phyloP scores from a whole-genome alignment of 2,329 filamentous ascomycete species.

The Reticulascus tulasneorum region DNA sequence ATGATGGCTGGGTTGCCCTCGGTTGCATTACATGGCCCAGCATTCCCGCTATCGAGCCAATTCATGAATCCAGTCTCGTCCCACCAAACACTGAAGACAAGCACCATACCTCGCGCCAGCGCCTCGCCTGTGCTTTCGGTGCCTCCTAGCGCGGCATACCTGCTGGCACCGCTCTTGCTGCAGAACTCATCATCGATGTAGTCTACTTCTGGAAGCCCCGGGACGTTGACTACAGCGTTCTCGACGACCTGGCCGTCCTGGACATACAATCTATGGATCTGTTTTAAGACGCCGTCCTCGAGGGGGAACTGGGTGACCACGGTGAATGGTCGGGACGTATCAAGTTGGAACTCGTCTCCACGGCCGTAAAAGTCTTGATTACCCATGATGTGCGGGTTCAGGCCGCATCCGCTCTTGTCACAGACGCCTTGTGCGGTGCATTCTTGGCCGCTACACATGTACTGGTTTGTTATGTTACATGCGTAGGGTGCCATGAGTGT shows the following conservation, averaged over 20 bases:
- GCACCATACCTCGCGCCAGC: constrained; percentile 46
- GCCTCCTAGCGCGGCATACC: constrained; percentile 29
- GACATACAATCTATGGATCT: constrained; percentile 46
- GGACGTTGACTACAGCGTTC: constrained; percentile 28
- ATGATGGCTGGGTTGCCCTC: constrained; percentile 50
- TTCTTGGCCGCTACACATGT: constrained; percentile 30
- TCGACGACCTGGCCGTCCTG: constrained; percentile 42
- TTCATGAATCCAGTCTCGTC: constrained; percentile 50
- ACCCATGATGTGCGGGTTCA: constrained; percentile 30
- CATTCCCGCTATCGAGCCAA: constrained; percentile 49
- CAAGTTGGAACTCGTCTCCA: constrained; percentile 19
- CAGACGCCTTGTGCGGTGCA: constrained; percentile 27
- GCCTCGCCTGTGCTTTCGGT: constrained; percentile 39
- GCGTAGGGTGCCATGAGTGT: constrained; percentile 56
- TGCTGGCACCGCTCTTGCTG: constrained; percentile 17
- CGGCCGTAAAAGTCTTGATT: constrained; percentile 17
- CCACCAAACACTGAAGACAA: constrained; percentile 54
- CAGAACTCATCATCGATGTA: constrained; percentile 23
- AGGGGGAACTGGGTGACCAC: constrained; percentile 42
- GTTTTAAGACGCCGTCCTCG: constrained; percentile 28
- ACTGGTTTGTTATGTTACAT: constrained; percentile 41
- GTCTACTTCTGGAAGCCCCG: constrained; percentile 19
- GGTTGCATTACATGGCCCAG: constrained; percentile 50
- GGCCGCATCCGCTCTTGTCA: constrained; percentile 32
- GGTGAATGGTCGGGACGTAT: constrained; percentile 21